Conservation (phyloP, 208 protist genomes). For the Crithidia brevicula region DNA sequence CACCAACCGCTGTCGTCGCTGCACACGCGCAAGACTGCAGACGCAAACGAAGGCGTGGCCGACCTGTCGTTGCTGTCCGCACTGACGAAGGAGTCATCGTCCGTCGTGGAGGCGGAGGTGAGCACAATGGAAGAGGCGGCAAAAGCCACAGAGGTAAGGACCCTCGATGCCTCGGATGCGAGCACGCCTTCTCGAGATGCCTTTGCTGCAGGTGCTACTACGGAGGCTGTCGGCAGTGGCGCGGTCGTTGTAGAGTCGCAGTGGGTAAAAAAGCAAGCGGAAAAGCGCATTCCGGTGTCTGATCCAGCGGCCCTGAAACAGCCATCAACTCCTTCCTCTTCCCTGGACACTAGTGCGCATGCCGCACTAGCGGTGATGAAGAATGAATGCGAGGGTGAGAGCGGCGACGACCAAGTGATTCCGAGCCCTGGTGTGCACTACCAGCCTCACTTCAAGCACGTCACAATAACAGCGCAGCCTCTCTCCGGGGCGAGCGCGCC, state of each 20-base stretch:
- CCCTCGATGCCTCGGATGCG: background rate
- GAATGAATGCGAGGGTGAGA: no score
- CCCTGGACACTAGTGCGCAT: no score
- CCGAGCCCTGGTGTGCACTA: no score
- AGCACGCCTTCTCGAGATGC: background rate
- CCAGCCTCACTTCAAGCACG: background rate
- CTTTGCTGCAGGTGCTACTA: background rate
- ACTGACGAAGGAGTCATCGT: background rate
- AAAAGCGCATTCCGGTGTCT: no score
- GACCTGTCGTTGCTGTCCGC: slow-evolving; percentile 3
- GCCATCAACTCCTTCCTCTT: background rate
- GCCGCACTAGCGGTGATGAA: no score
- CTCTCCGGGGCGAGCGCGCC: background rate
- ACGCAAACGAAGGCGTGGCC: background rate
- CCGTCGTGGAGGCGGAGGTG: background rate
- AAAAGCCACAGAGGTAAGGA: background rate
- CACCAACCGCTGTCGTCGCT: background rate
- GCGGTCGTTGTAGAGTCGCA: slow-evolving; percentile 15
- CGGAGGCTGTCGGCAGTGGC: slow-evolving; percentile 27
- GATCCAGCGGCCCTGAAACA: no score
- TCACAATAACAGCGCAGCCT: background rate
- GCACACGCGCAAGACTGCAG: background rate
- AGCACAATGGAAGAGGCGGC: background rate
- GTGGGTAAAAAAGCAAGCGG: no score
- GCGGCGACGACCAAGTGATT: no score